Conservation (phyloP, 331 rosid species). For the Acacia concinna region DNA sequence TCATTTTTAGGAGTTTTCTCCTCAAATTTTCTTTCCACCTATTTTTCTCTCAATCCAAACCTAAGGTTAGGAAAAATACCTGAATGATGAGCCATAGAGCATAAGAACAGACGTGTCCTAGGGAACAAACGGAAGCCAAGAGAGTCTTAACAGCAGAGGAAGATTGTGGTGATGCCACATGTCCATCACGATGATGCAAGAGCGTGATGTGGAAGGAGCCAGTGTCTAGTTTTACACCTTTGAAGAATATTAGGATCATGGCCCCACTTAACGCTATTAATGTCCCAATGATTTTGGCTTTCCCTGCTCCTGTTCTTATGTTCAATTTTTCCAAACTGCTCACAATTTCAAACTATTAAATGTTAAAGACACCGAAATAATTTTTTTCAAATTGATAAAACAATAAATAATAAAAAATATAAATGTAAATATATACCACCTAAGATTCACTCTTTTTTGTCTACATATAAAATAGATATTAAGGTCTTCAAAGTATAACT, state of each 20-base stretch:
- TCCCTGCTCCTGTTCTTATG: neutral
- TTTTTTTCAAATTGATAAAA: too few species aligned
- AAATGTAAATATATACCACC: too few species aligned
- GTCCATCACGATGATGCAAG: neutral
- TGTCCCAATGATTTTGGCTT: neutral
- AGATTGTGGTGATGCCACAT: neutral
- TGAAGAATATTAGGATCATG: neutral
- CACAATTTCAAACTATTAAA: neutral
- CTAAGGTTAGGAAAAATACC: conserved; percentile 38
- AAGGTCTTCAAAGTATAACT: too few species aligned
- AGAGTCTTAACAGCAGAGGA: neutral
- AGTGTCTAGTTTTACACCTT: neutral
- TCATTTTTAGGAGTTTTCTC: too few species aligned
- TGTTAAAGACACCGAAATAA: neutral
- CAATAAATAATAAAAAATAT: too few species aligned
- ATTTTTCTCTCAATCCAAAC: too few species aligned
- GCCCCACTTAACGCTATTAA: neutral
- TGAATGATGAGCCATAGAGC: conserved; percentile 56
- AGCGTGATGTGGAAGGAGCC: neutral
- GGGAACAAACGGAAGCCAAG: neutral
- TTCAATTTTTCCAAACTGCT: neutral
- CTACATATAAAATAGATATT: too few species aligned
- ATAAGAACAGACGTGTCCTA: conserved; percentile 35
- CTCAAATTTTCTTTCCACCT: too few species aligned
- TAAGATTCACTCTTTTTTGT: too few species aligned